Evolutionary conservation across 495 filamentous ascomycete species (phyloP), one percentile per base, ranked within the genome.

Genomic region (Acidiella bohemica): DNA sequence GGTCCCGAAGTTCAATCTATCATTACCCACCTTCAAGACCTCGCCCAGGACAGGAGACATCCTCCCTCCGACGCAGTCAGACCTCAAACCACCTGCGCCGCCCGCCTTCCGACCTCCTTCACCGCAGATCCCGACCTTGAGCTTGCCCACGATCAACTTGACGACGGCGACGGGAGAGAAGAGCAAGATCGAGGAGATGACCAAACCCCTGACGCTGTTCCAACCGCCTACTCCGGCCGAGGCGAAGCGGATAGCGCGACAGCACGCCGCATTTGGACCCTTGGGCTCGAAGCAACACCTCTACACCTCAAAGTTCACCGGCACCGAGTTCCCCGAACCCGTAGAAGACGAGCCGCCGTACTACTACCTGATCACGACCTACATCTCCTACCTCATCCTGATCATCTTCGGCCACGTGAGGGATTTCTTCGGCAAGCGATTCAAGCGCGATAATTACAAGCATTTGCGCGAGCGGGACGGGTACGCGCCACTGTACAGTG

Each of bases 381-480:
- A 96, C 66, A 80, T 97, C 56, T 92, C 83, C 59, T 97, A 96
- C 61, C 68, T 97, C 50, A 80, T 96, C 48, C 72, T 97, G 52
- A 96, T 97, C 55, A 75, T 85, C 46, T 90, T 93, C 46, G 90
- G 90, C 32, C 90, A 97, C 56, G 73, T 93, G 26, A 76, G 90
- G 50, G 90, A 97, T 61, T 97, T 94, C 61, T 97, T 97, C 56
- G 90, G 92, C 50, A 96, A 95, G 66, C 75, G 84, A 17, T 94
- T 96, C 61, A 76, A 79, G 54, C 71, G 84, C 51, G 73, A 80
- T 36, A 67, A 78, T 40, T 97, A 97, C 61, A 74, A 73, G 53
- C 80, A 93, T 51, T 63, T 97, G 51, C 83, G 80, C 57, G 71
- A 75, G 17, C 66, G 71, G 36, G 82, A 95, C 60, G 90, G 90